These are phyloP conservation scores for Fusarium sp. DNA, from an alignment of 2,329 filamentous ascomycete genomes.

Conservation along the genomic window DNA sequence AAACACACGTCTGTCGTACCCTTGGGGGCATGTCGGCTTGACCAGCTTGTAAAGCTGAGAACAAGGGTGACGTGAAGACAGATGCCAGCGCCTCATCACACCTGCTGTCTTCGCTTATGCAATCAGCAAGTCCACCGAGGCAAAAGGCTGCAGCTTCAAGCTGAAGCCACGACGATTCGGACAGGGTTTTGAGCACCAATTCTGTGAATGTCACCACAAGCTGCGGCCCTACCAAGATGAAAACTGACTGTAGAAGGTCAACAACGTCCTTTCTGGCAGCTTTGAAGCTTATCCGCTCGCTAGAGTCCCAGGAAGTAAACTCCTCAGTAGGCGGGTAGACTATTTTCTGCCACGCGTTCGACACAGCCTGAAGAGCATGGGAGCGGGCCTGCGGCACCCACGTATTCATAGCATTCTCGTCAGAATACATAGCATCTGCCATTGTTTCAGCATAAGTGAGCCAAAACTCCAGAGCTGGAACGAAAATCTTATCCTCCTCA, in stretches of 20 bases:
- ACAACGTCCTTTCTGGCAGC: constrained; percentile 85
- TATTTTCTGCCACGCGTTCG: constrained; percentile 78
- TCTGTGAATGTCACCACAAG: constrained; percentile 72
- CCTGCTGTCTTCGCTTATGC: constrained; percentile 69
- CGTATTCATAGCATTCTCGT: constrained; percentile 60
- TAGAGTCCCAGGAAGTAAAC: constrained; percentile 78
- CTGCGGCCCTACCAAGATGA: constrained; percentile 70
- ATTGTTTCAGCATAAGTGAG: constrained; percentile 80
- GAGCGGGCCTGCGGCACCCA: constrained; percentile 74
- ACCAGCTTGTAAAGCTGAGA: constrained; percentile 67
- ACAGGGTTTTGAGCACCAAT: constrained; percentile 66
- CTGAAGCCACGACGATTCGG: constrained; percentile 68
- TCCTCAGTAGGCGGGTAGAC: constrained; percentile 73
- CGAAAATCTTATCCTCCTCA: constrained; percentile 81
- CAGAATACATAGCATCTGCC: constrained; percentile 70
- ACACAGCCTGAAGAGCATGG: constrained; percentile 75
- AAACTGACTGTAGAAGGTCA: constrained; percentile 82
- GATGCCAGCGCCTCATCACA: constrained; percentile 72
- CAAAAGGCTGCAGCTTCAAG: constrained; percentile 75
- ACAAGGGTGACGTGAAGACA: constrained; percentile 74
- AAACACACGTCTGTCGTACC: constrained; percentile 77
- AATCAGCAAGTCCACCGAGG: constrained; percentile 77
- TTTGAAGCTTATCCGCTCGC: constrained; percentile 76
- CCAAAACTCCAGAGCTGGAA: constrained; percentile 86
- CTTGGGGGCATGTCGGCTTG: constrained; percentile 71